A percentile compares a stretch with the other conserved stretches of the same genome.
Conservation (phyloP, 2,329 filamentous ascomycete genomes). For the Calonectria montana region DNA sequence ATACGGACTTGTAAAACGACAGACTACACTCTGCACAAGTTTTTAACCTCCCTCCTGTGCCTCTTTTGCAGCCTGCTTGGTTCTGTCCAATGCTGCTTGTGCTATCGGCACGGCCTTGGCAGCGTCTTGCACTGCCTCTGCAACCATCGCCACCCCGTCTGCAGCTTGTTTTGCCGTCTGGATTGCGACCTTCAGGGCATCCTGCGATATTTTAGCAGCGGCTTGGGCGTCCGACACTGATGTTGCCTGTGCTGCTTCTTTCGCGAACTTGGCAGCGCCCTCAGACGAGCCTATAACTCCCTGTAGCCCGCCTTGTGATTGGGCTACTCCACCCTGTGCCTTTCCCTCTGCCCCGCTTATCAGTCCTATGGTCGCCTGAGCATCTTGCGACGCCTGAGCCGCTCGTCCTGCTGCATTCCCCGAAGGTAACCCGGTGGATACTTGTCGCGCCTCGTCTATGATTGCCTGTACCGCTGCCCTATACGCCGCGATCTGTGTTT, state of each 20-base stretch:
- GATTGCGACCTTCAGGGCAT: not conserved
- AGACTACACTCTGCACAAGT: not conserved
- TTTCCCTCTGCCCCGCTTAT: not conserved
- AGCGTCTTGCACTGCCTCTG: not conserved
- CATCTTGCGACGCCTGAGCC: not conserved
- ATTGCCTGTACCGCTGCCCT: not conserved
- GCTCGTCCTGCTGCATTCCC: not conserved
- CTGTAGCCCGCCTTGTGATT: too few relatives aligned
- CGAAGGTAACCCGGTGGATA: not conserved
- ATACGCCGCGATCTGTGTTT: not conserved
- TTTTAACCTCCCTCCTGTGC: not conserved
- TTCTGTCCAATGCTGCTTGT: not conserved
- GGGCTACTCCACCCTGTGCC: not conserved
- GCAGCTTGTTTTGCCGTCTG: not conserved
- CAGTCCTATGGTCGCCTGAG: not conserved
- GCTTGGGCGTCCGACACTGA: not conserved
- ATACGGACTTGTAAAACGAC: not conserved
- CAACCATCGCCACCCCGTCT: not conserved
- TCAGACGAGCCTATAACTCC: too few relatives aligned
- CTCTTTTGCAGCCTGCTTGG: not conserved
- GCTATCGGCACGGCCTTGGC: not conserved
- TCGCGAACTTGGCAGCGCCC: not conserved
- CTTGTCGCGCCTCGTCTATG: not conserved
- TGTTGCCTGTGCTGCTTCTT: not conserved
- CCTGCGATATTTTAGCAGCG: not conserved